Conservation (phyloP, 306 rosid genomes). For the Cucumis hystrix region DNA sequence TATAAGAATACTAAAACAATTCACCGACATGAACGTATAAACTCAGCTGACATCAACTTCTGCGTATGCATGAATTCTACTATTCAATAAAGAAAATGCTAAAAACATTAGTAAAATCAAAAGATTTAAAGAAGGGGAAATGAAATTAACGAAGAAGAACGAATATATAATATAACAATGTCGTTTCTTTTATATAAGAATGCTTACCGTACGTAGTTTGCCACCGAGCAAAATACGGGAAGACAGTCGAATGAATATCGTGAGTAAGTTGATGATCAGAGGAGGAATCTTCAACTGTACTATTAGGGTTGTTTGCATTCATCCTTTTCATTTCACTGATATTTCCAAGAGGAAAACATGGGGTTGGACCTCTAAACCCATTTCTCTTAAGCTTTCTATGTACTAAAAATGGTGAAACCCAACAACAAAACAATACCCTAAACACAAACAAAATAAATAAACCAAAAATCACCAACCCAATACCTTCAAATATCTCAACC, state of each 20-base stretch:
- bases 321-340: constrained; percentile 42
- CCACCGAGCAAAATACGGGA: constrained; percentile 63
- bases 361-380: constrained; percentile 65
- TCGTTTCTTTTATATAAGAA: no score
- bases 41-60: no score
- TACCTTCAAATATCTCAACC: not conserved
- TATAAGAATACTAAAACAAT: no score
- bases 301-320: not conserved
- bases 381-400: constrained; percentile 33
- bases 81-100: no score
- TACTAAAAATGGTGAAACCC: constrained; percentile 17
- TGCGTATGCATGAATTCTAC: no score
- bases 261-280: constrained; percentile 14
- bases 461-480: not conserved
- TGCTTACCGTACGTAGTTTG: constrained; percentile 42
- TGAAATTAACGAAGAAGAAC: no score
- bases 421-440: constrained; percentile 20
- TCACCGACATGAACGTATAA: no score
- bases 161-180: no score
- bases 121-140: no score
- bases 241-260: constrained; percentile 46
- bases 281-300: not conserved
- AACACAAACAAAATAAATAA: not conserved
- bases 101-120: no score
- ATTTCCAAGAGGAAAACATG: constrained; percentile 26